Conservation (phyloP, 2,329 filamentous ascomycete species). For the Coccinonectria pachysandricola region DNA sequence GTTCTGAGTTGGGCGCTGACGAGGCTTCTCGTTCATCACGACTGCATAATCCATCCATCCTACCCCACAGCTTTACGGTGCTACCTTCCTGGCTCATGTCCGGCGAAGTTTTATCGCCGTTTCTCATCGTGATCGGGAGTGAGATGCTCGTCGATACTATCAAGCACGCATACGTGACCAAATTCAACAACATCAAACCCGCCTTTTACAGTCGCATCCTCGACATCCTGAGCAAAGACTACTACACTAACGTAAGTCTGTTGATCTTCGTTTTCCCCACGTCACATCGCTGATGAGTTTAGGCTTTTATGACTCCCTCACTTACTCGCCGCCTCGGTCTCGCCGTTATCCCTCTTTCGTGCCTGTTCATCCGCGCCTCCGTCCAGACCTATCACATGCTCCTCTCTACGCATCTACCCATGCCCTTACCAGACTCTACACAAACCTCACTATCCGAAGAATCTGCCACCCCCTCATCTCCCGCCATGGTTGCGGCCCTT, state of each 20-base stretch:
- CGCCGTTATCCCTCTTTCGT: constrained; percentile 84
- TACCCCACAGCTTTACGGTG: constrained; percentile 85
- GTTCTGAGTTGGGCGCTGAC: constrained; percentile 36
- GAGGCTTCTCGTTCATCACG: constrained; percentile 44
- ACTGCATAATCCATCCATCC: constrained; percentile 59
- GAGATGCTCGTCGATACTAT: constrained; percentile 96
- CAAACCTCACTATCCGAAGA: constrained; percentile 58
- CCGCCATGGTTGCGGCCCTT: constrained; percentile 65
- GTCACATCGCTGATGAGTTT: constrained; percentile 6
- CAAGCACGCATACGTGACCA: constrained; percentile 95
- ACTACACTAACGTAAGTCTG: constrained; percentile 73
- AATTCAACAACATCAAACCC: constrained; percentile 96
- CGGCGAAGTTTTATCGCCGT: constrained; percentile 83
- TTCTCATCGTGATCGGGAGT: constrained; percentile 85
- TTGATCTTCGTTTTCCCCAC: not conserved
- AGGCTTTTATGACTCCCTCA: constrained; percentile 86
- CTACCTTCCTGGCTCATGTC: constrained; percentile 68
- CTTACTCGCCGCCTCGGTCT: constrained; percentile 82
- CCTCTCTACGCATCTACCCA: constrained; percentile 72
- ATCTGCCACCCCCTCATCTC: constrained; percentile 53
- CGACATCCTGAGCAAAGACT: constrained; percentile 92
- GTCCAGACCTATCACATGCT: constrained; percentile 99
- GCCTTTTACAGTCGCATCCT: constrained; percentile 81
- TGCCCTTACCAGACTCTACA: constrained; percentile 55
- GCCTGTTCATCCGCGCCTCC: constrained; percentile 87